Evolutionary conservation across 805 yeast species (phyloP).

Genomic region (Yarrowia deformans): DNA sequence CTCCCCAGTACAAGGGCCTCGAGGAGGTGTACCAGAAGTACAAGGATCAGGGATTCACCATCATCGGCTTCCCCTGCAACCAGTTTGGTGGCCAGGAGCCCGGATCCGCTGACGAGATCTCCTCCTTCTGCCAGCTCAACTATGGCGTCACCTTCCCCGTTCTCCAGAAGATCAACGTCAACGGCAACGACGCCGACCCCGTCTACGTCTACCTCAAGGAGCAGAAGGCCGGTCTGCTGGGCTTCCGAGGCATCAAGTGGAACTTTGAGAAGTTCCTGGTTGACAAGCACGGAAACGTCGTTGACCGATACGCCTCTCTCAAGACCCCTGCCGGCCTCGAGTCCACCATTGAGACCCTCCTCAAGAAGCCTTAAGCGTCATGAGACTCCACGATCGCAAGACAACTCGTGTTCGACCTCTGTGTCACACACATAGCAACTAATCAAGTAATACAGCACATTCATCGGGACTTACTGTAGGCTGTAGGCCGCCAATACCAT

Average conservation of each 20-base stretch:
- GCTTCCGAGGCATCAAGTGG: conserved; percentile 80
- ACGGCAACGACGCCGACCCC: conserved; percentile 81
- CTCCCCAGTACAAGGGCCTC: conserved; percentile 77
- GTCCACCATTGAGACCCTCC: conserved; percentile 63
- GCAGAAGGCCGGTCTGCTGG: conserved; percentile 64
- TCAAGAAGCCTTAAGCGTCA: conserved; percentile 48
- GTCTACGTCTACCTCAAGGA: conserved; percentile 79
- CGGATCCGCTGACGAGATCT: conserved; percentile 70
- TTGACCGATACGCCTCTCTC: conserved; percentile 67
- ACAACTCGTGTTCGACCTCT: neutral
- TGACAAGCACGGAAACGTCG: conserved; percentile 63
- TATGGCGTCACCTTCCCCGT: conserved; percentile 94
- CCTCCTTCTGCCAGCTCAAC: conserved; percentile 74
- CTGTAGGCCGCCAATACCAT: too few relatives aligned
- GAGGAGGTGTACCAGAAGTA: conserved; percentile 73
- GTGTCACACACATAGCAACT: conserved; percentile 8
- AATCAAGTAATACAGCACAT: conserved; percentile 1
- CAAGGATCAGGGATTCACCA: conserved; percentile 65
- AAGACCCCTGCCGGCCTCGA: conserved; percentile 71
- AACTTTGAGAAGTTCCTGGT: conserved; percentile 79
- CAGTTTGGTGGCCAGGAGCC: conserved; percentile 88
- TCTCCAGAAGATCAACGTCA: conserved; percentile 85
- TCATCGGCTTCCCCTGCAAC: conserved; percentile 90
- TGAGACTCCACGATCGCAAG: neutral
- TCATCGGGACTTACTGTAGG: too few relatives aligned